phyloP scores from a whole-genome alignment of 495 filamentous ascomycete genomes.

The Baudoinia panamericana region DNA sequence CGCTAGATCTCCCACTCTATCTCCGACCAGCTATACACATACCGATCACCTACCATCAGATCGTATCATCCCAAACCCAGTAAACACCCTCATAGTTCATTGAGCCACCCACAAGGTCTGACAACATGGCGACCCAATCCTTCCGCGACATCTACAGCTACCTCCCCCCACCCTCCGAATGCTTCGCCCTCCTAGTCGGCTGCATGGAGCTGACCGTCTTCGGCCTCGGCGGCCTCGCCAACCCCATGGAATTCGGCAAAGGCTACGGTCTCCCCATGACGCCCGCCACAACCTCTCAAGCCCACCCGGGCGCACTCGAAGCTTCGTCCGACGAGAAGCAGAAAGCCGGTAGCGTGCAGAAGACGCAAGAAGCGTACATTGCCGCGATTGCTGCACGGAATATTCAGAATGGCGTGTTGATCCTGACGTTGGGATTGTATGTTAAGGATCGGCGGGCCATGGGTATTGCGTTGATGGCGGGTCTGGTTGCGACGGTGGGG shows the following conservation, averaged over 20 bases:
- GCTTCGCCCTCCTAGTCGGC: slow-evolving; percentile 19
- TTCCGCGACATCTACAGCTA: neutral
- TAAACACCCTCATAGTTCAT: too few species aligned
- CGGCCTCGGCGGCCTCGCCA: slow-evolving; percentile 14
- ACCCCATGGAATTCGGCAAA: slow-evolving; percentile 8
- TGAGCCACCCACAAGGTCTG: too few species aligned
- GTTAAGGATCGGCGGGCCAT: slow-evolving; percentile 10
- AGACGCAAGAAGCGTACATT: slow-evolving; percentile 10
- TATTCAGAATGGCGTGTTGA: slow-evolving; percentile 10
- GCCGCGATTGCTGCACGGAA: slow-evolving; percentile 10
- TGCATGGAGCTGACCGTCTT: slow-evolving; percentile 16
- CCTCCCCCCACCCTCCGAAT: slow-evolving; percentile 16
- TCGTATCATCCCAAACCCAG: too few species aligned
- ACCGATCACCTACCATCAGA: too few species aligned
- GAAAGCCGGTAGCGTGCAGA: neutral
- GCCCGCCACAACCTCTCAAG: neutral
- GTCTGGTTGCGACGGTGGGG: slow-evolving; percentile 3
- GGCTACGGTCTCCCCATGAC: slow-evolving; percentile 12
- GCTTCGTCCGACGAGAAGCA: neutral
- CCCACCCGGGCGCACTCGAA: neutral
- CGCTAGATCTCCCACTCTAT: too few species aligned
- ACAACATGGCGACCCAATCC: slow-evolving; percentile 8
- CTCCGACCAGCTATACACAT: too few species aligned
- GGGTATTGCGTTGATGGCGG: slow-evolving; percentile 4
- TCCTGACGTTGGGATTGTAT: slow-evolving; percentile 10